Base-by-base conservation (phyloP, 257 asterid genomes). In the Galeopsis tetrahit region DNA sequence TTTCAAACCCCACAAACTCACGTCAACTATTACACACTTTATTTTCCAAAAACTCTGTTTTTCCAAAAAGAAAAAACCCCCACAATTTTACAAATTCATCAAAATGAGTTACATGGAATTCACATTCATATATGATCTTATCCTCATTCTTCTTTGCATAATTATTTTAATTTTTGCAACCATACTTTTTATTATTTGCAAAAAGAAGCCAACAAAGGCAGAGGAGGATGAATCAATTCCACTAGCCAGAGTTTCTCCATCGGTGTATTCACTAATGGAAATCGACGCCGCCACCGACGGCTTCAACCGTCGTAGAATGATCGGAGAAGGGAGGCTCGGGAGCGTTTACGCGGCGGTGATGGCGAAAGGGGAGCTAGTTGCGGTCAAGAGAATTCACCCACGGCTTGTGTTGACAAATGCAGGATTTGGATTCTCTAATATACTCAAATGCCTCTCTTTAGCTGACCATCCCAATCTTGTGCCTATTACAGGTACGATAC, bases 281-380 rank as follows among this genome's bases (percentile, higher is more conserved):
- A 87, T 93, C 55, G 87, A 93, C 70, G 79, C 86, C 6, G 96
- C 98, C 62, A 93, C 98, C 0, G 98, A 93, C 38, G 92, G 95
- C 6, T 93, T 93, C 89, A 90, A 84, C 77, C 78, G 59, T 58
- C 88, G 92, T 33, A 51, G 98, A 46, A 77, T 90, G 79, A 85
- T 93, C 35, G 97, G 97, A 4, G 74, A 76, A 64, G 98, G 97
- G 49, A 69, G 93, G 68, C 70, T 89, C 0, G 97, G 97, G 10
- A 87, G 89, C 4, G 96, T 90, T 1, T 93, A 90, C 61, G 89
- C 86, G n/a, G 97, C 92, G n/a, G 88, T 86, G 74, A 80, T 85
- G 83, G 83, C 93, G 0, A 74, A 63, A 2, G 92, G 95, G 6
- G 92, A 89, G 52, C 21, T 87, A 11, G 88, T 86, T 34, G 98